Evolutionary conservation across 129 eudicot species (phyloP).

Genomic region (Chrysanthemum makinoi): DNA sequence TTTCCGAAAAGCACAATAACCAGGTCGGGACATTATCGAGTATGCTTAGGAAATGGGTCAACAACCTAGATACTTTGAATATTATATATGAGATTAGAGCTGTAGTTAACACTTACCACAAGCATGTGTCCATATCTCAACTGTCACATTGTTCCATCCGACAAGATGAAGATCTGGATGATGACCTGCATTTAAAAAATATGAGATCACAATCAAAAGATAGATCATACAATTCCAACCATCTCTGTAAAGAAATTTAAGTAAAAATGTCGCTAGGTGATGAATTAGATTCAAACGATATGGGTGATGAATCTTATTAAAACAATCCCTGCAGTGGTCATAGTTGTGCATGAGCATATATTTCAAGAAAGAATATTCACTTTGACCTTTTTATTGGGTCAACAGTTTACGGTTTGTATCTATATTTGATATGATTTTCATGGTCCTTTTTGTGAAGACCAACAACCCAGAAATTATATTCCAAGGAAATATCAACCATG

Average conservation of each 20-base stretch:
- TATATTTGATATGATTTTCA: background rate
- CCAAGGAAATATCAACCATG: background rate
- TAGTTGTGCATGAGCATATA: background rate
- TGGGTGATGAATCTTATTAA: background rate
- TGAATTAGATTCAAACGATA: background rate
- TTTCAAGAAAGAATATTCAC: background rate
- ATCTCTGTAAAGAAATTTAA: background rate
- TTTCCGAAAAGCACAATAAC: no score
- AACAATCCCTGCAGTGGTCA: background rate
- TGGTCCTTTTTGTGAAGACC: background rate
- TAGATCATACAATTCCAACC: constrained; percentile 6
- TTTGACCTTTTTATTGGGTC: constrained; percentile 9
- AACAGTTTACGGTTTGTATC: background rate
- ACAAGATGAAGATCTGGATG: constrained; percentile 98
- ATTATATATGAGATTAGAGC: background rate
- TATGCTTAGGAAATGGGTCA: no score
- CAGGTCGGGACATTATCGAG: no score
- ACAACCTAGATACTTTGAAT: background rate
- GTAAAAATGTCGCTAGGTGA: background rate
- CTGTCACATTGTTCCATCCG: constrained; percentile 85
- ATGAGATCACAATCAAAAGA: constrained; percentile 3
- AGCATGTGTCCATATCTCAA: constrained; percentile 94
- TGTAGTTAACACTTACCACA: constrained; percentile 53
- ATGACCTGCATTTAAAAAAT: constrained; percentile 58
- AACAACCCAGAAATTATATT: background rate